phyloP scores from a whole-genome alignment of 805 yeast genomes.

The Lachancea lanzarotensis region DNA sequence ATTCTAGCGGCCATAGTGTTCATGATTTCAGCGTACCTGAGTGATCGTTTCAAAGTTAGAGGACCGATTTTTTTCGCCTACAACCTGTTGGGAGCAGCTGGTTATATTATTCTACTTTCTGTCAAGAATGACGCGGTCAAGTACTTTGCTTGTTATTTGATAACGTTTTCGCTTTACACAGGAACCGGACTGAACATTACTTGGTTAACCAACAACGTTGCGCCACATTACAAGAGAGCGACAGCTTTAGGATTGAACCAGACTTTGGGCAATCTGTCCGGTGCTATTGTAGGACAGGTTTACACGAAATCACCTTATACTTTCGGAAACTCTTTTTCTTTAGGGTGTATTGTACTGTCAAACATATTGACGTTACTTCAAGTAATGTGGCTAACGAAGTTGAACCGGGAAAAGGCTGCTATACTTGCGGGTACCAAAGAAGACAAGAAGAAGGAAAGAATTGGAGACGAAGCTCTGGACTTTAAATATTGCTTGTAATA shows the following conservation, averaged over 20 bases:
- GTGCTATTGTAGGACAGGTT: constrained; percentile 40
- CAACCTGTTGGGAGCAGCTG: constrained; percentile 27
- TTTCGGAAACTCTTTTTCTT: constrained; percentile 37
- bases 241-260: constrained; percentile 39
- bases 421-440: constrained; percentile 19
- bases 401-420: constrained; percentile 13
- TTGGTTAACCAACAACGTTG: constrained; percentile 40
- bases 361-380: constrained; percentile 16
- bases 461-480: constrained; percentile 24
- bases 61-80: constrained; percentile 30
- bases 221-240: constrained; percentile 39
- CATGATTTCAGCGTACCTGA: constrained; percentile 21
- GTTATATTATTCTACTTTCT: constrained; percentile 32
- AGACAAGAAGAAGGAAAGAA: constrained; percentile 19
- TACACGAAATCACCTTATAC: constrained; percentile 36
- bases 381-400: constrained; percentile 12
- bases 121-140: constrained; percentile 29
- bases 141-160: constrained; percentile 35
- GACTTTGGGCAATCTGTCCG: constrained; percentile 40
- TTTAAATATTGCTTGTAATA: constrained; percentile 20
- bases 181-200: constrained; percentile 36
- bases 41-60: constrained; percentile 28
- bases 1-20: constrained; percentile 30
- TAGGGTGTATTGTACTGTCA: constrained; percentile 31
- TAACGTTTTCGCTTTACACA: constrained; percentile 33